phyloP scores from a whole-genome alignment of 805 yeast species.

The Yarrowia sp. region DNA sequence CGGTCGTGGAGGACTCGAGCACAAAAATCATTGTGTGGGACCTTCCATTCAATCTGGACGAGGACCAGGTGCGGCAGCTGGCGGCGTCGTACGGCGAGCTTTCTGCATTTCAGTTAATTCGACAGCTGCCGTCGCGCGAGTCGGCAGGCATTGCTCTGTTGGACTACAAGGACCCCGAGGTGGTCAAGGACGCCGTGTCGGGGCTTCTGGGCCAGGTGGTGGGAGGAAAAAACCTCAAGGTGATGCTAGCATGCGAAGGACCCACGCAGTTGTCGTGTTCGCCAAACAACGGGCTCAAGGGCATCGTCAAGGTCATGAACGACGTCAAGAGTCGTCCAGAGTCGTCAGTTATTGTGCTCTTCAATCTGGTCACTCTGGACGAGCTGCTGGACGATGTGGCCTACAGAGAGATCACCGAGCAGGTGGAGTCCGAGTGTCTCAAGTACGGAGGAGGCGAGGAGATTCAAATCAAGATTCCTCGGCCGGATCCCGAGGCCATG shows the following conservation, averaged over 20 bases:
- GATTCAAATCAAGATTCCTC: conserved; percentile 62
- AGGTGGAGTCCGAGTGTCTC: conserved; percentile 50
- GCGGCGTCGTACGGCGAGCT: conserved; percentile 33
- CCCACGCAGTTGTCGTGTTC: conserved; percentile 29
- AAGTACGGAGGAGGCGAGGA: conserved; percentile 51
- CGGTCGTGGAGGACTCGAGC: conserved; percentile 27
- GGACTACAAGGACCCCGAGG: conserved; percentile 29
- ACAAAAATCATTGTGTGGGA: conserved; percentile 21
- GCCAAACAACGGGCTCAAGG: conserved; percentile 35
- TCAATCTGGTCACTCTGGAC: conserved; percentile 62
- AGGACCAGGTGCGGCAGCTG: not conserved
- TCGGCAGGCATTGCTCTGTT: conserved; percentile 11
- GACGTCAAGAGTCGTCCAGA: conserved; percentile 27
- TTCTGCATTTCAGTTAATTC: conserved; percentile 28
- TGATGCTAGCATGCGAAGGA: conserved; percentile 42
- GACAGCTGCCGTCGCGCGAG: conserved; percentile 17
- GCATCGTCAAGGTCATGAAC: conserved; percentile 34
- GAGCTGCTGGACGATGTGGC: conserved; percentile 54
- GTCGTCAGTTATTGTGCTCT: conserved; percentile 52
- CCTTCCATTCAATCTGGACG: not conserved
- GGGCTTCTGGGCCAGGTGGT: conserved; percentile 41
- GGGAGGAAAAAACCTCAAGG: conserved; percentile 40
- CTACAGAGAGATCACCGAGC: conserved; percentile 49
- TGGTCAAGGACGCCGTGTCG: conserved; percentile 35
- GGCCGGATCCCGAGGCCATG: conserved; percentile 37